phyloP scores from a whole-genome alignment of 768 basidiomycete species.

The Favolaschia claudopus region DNA sequence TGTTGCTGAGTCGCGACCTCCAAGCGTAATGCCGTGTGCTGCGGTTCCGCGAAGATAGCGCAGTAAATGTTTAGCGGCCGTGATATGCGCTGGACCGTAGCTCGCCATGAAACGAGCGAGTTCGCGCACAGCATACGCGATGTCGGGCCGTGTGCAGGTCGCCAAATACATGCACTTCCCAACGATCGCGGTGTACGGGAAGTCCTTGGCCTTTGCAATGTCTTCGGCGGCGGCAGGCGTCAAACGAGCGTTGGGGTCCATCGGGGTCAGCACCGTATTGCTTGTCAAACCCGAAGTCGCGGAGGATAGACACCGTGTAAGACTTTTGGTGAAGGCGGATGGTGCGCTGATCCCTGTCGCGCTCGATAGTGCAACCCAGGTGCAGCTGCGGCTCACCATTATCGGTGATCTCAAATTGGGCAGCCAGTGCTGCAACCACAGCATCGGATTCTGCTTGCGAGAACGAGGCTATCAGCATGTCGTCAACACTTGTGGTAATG shows the following conservation, averaged over 20 bases:
- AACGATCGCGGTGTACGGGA: no score
- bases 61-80: constrained; percentile 20
- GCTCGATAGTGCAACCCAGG: constrained; percentile 1
- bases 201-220: no score
- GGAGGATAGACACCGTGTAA: constrained; percentile 11
- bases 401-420: no score
- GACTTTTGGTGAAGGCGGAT: constrained; percentile 8
- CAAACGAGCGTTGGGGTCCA: constrained; percentile 21
- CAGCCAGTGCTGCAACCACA: no score
- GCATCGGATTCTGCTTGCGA: no score
- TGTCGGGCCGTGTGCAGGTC: no score
- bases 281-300: constrained; percentile 5
- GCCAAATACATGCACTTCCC: no score
- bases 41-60: constrained; percentile 9
- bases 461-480: no score
- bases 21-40: background rate
- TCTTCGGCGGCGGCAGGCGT: no score
- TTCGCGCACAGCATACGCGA: no score
- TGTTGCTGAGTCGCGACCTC: background rate
- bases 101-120: constrained; percentile 9
- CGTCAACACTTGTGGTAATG: no score
- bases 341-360: background rate
- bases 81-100: background rate
- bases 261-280: constrained; percentile 9
- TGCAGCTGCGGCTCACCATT: no score